Percentiles rank a stretch among this genome's conserved stretches.
These are phyloP conservation scores for Apiospora koreana DNA, from an alignment of 2,329 filamentous ascomycete species.

Conservation along the genomic window DNA sequence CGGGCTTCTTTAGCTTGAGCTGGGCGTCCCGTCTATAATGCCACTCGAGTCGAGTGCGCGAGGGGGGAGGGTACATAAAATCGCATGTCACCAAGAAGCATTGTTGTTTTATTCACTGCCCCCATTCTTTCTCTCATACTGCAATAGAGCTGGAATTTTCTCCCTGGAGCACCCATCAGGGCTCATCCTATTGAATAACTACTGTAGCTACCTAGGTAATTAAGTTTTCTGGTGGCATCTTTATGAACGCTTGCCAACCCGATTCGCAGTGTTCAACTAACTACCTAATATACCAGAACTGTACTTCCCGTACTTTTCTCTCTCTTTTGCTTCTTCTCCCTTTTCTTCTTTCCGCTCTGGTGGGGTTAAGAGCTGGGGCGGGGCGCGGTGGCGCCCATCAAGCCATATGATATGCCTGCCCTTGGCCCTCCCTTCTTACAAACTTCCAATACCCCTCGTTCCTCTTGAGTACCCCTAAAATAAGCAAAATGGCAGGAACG, in stretches of 20 bases:
- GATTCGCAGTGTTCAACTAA: neutral
- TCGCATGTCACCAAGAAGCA: neutral
- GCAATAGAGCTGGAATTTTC: neutral
- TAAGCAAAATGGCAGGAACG: neutral
- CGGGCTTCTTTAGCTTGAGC: neutral
- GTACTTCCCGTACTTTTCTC: neutral
- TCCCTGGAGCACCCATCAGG: neutral
- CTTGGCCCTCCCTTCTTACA: too few relatives aligned
- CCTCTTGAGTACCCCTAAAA: neutral
- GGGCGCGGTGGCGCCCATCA: neutral
- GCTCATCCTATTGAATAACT: too few relatives aligned
- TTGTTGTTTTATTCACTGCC: neutral
- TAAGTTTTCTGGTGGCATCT: neutral
- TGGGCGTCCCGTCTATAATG: neutral
- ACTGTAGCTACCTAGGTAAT: neutral
- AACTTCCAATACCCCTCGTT: neutral
- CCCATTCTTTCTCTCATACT: neutral
- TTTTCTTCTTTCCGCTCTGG: neutral
- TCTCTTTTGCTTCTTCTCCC: neutral
- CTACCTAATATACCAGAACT: too few relatives aligned
- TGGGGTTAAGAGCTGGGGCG: neutral
- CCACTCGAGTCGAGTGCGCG: too few relatives aligned
- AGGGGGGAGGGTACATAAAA: neutral
- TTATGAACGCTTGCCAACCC: neutral
- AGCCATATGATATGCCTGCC: too few relatives aligned